Conservation (phyloP, 2,329 filamentous ascomycete genomes). For the Alternaria conjuncta region DNA sequence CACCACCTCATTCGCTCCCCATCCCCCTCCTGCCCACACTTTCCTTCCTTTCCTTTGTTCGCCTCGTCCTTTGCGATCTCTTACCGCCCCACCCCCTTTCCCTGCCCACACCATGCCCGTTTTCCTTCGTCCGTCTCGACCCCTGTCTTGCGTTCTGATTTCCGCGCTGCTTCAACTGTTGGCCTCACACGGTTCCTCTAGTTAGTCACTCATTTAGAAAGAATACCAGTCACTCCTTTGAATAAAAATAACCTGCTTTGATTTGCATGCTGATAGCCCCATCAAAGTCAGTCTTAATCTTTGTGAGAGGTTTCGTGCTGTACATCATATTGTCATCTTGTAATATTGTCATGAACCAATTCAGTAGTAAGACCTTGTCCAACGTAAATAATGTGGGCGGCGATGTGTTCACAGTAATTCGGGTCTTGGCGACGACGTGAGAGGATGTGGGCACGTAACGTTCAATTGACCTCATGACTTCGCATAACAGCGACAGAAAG, state of each 20-base stretch:
- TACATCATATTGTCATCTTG: too few species aligned
- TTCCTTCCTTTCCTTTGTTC: not conserved
- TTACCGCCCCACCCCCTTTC: not conserved
- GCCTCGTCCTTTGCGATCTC: not conserved
- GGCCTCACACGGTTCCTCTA: not conserved
- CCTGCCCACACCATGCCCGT: not conserved
- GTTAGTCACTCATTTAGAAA: not conserved
- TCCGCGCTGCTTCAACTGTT: not conserved
- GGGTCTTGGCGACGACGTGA: too few species aligned
- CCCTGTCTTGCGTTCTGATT: not conserved
- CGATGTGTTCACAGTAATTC: too few species aligned
- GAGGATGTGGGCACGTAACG: too few species aligned
- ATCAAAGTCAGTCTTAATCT: too few species aligned
- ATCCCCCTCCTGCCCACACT: not conserved
- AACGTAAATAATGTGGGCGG: too few species aligned
- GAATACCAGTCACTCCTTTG: not conserved
- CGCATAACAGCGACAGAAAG: not conserved
- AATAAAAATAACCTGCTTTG: too few species aligned
- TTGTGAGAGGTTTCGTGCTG: too few species aligned
- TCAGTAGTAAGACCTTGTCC: too few species aligned
- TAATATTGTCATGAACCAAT: too few species aligned
- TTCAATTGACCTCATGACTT: not conserved
- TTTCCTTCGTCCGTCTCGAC: not conserved
- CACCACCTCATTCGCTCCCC: not conserved
- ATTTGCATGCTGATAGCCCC: too few species aligned